Base-by-base conservation (phyloP, 2,329 filamentous ascomycete genomes). In the Ophiostoma angusticollis region DNA sequence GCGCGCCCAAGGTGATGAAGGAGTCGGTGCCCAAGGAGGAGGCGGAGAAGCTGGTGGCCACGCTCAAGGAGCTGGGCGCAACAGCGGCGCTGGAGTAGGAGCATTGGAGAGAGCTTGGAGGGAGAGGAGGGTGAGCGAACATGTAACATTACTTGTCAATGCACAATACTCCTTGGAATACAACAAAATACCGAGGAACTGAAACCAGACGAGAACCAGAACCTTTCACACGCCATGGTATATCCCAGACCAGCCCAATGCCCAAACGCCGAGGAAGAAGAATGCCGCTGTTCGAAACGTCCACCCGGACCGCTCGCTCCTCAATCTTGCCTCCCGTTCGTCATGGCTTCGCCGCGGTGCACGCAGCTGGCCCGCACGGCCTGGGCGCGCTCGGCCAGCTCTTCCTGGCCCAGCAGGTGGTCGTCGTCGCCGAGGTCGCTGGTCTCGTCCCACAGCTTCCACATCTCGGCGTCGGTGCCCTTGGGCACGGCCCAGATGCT, bases 1-100 rank as follows among this genome's bases (percentile, higher is more conserved):
- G 84, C 58, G 87, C 84, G 51, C 91, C 91, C 48, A 99, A 99
- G 80, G 68, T 84, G 62, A 84, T 99, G 84, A 96, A 96, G 79
- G 91, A 99, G 67, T 87, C 83, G 37, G 86, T 98, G 51, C 83
- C 89, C 48, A 99, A 98, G 76, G 91, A 99, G 57, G 93, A 99
- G 62, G 86, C 85, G 7, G 89, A 96, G 74, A 98, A 98, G 80
- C 95, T 98, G 56, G 48, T 98, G 43, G 84, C 84, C 62, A 78
- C 84, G 30, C 73, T 99, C 70, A 96, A 96, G 77, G 87, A 74
- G 50, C 68, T 99, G 45, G 91, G 91, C 49, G 91, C 81, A 48
- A 85, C 83, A 49, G 89, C 84, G 45, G 67, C 74, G 48, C 91
- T 98, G 84, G 91, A 98, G 62, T 96, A 84, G 67, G 54, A 16